phyloP scores from a whole-genome alignment of 202 grass and related monocot species.

The Schoenoplectus tabernaemontani region DNA sequence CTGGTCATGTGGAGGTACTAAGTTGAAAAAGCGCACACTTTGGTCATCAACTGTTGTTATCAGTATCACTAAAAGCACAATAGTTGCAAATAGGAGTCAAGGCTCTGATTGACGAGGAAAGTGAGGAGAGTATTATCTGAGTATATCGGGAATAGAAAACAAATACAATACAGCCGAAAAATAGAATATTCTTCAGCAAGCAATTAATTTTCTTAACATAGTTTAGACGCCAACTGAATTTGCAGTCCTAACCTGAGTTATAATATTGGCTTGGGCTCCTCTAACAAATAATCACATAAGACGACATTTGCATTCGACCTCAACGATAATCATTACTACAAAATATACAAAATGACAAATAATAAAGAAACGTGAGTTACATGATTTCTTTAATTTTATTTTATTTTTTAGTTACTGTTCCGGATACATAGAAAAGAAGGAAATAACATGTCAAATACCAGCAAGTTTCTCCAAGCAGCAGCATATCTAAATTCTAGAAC shows the following conservation, averaged over 20 bases:
- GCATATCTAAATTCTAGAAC: constrained; percentile 22
- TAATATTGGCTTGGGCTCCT: not conserved
- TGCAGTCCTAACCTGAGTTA: no score
- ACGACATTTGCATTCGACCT: not conserved
- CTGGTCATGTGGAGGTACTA: not conserved
- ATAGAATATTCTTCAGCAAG: no score
- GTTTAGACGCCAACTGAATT: no score
- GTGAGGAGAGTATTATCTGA: no score
- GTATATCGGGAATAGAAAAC: not conserved
- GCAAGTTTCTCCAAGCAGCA: constrained; percentile 26
- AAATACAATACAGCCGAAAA: no score
- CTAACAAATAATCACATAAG: not conserved
- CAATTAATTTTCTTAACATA: no score
- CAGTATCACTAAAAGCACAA: not conserved
- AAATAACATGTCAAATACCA: constrained; percentile 23
- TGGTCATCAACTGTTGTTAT: constrained; percentile 1
- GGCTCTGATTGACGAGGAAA: not conserved
- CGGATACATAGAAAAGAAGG: constrained; percentile 23
- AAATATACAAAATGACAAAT: not conserved
- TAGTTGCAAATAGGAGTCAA: not conserved
- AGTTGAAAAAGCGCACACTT: not conserved
- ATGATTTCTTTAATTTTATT: constrained; percentile 9
- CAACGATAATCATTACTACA: not conserved
- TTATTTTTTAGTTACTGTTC: constrained; percentile 23
- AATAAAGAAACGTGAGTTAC: not conserved